phyloP scores from a whole-genome alignment of 192 early-diverging fungal species.

The Coemansia sp. region DNA sequence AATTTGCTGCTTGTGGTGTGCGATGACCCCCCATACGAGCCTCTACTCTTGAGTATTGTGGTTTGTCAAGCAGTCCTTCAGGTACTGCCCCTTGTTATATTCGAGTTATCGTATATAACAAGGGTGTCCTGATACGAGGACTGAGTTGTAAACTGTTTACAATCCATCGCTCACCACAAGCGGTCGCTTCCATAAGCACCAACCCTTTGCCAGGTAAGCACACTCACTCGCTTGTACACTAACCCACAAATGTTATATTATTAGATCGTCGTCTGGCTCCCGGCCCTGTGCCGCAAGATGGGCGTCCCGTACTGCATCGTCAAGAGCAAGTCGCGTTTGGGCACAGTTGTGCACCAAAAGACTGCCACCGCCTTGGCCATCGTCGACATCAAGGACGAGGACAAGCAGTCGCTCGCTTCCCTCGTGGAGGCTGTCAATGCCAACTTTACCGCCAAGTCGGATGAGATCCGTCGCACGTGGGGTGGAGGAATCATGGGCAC shows the following conservation, averaged over 20 bases:
- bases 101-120: no score
- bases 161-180: no score
- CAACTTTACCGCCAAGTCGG: slow-evolving; percentile 96
- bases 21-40: slow-evolving; percentile 47
- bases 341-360: slow-evolving; percentile 99
- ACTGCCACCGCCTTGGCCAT: slow-evolving; percentile 96
- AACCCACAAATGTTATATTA: neutral
- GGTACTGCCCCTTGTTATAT: no score
- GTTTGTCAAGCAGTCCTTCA: no score
- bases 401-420: slow-evolving; percentile 87
- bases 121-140: no score
- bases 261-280: slow-evolving; percentile 94
- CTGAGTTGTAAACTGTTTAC: no score
- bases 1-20: slow-evolving; percentile 23
- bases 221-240: neutral
- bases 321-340: slow-evolving; percentile 98
- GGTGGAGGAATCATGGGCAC: slow-evolving; percentile 98
- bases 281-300: slow-evolving; percentile 99
- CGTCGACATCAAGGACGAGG: slow-evolving; percentile 91
- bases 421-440: slow-evolving; percentile 89
- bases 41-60: neutral
- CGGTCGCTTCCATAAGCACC: no score
- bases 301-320: slow-evolving; percentile 99
- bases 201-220: neutral
- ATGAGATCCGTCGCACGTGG: slow-evolving; percentile 88